These are phyloP conservation scores for Rhizopogon rudus DNA, from an alignment of 768 basidiomycete genomes.

Conservation along the genomic window DNA sequence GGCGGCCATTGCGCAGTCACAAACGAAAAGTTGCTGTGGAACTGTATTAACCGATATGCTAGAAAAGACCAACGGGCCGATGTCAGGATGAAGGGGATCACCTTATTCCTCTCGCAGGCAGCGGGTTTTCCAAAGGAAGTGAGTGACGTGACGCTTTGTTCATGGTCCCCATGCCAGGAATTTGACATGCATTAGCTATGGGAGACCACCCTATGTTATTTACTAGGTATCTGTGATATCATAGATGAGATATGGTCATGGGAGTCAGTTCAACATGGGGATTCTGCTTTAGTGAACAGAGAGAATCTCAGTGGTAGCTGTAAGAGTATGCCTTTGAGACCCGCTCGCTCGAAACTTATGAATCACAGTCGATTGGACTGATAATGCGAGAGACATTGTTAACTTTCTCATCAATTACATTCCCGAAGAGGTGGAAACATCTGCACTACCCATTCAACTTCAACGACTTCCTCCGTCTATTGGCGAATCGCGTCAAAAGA, in stretches of 20 bases:
- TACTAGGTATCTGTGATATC: slow-evolving; percentile 40
- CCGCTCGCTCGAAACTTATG: not conserved
- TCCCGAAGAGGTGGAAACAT: slow-evolving; percentile 35
- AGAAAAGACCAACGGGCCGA: slow-evolving; percentile 12
- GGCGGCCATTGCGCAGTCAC: slow-evolving; percentile 8
- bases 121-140: slow-evolving; percentile 90
- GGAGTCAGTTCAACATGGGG: slow-evolving; percentile 83
- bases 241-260: slow-evolving; percentile 76
- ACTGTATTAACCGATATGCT: slow-evolving; percentile 67
- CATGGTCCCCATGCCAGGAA: not conserved
- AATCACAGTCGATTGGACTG: slow-evolving; percentile 66
- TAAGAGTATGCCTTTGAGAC: slow-evolving; percentile 27
- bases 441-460: slow-evolving; percentile 48
- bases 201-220: slow-evolving; percentile 57
- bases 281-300: slow-evolving; percentile 70
- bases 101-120: slow-evolving; percentile 76
- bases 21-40: slow-evolving; percentile 49
- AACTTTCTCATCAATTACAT: slow-evolving; percentile 71
- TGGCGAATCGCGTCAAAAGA: slow-evolving; percentile 33
- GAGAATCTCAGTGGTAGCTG: slow-evolving; percentile 52
- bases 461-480: slow-evolving; percentile 39
- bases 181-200: slow-evolving; percentile 49
- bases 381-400: slow-evolving; percentile 72
- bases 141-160: slow-evolving; percentile 8
- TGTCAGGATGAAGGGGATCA: slow-evolving; percentile 40